These are phyloP conservation scores for Claviceps quebecensis DNA, from an alignment of 2,329 filamentous ascomycete genomes.

Conservation along the genomic window DNA sequence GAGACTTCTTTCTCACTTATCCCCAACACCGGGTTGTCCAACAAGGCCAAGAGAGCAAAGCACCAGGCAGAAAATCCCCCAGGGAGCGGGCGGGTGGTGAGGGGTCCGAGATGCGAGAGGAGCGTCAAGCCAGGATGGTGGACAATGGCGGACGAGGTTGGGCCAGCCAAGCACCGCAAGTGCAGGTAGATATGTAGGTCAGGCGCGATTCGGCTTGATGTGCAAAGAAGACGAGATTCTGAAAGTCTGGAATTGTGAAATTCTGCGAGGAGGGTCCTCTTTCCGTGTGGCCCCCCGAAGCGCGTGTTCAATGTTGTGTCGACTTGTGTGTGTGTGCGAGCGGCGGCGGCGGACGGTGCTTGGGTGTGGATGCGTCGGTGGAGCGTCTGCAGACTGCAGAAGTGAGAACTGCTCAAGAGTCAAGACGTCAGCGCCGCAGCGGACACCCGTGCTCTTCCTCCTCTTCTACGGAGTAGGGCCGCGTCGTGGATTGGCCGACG, in stretches of 20 bases:
- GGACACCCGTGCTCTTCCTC: too few relatives aligned
- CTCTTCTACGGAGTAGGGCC: too few relatives aligned
- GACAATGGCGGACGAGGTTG: slow-evolving; percentile 1
- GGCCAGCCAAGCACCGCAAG: background rate
- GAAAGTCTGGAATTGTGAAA: slow-evolving; percentile 3
- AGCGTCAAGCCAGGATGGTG: background rate
- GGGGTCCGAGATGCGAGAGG: background rate
- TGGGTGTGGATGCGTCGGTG: background rate
- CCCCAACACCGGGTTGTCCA: too few relatives aligned
- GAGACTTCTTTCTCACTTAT: too few relatives aligned
- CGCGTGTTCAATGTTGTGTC: background rate
- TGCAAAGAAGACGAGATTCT: background rate
- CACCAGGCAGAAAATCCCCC: too few relatives aligned
- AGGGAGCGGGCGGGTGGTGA: background rate
- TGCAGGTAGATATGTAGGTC: too few relatives aligned
- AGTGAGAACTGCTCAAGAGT: too few relatives aligned
- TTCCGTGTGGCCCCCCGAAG: background rate
- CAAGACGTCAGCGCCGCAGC: too few relatives aligned
- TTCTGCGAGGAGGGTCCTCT: slow-evolving; percentile 6
- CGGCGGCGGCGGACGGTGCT: background rate
- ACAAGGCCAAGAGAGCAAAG: too few relatives aligned
- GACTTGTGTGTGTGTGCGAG: background rate
- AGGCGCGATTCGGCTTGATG: too few relatives aligned
- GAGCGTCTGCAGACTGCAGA: too few relatives aligned
- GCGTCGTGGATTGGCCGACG: too few relatives aligned